phyloP scores from a whole-genome alignment of 2,329 filamentous ascomycete genomes.

The Beauveria rudraprayagi region DNA sequence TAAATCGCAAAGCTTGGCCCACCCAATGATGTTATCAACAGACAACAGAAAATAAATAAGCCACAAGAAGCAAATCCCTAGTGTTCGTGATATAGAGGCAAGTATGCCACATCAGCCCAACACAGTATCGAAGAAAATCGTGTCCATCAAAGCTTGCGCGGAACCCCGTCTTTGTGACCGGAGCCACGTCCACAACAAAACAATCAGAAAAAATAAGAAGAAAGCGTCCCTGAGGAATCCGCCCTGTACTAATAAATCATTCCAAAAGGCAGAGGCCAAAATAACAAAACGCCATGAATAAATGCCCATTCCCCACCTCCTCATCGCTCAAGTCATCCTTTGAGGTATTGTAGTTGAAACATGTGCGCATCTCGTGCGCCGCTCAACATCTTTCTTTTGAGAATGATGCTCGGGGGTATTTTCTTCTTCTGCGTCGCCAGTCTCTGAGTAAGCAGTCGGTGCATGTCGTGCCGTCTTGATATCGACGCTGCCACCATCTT shows the following conservation, averaged over 20 bases:
- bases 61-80: not conserved
- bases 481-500: not conserved
- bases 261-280: not conserved
- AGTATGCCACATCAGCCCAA: not conserved
- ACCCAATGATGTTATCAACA: not conserved
- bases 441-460: not conserved
- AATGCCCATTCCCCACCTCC: not conserved
- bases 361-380: not conserved
- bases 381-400: not conserved
- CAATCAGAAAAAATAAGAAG: not conserved
- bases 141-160: not conserved
- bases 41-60: not conserved
- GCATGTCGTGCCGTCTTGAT: not conserved
- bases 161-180: no score
- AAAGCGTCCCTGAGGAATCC: not conserved
- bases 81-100: not conserved
- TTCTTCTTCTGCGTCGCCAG: not conserved
- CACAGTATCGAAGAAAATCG: not conserved
- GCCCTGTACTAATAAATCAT: not conserved
- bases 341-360: constrained; percentile 2
- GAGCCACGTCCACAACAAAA: not conserved
- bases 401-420: not conserved
- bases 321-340: not conserved
- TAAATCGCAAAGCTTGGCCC: not conserved
- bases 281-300: not conserved